Base-by-base conservation (phyloP, 2,329 filamentous ascomycete genomes). In the Fusarium burgessii region DNA sequence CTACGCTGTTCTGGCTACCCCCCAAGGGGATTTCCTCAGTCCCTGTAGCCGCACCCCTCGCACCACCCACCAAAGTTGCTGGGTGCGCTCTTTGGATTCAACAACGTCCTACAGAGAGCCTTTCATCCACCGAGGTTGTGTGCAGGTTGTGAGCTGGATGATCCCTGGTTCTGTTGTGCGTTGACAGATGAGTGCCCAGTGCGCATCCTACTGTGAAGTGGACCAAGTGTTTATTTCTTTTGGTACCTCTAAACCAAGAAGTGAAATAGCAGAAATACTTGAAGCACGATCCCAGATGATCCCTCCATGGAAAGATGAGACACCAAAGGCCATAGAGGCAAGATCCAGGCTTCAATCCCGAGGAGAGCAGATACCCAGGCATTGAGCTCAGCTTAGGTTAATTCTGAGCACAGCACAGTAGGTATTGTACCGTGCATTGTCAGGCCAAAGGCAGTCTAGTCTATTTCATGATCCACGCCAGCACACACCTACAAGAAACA, bases 1-100 rank as follows among this genome's bases (percentile, higher is more conserved):
- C 74, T 74, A 80, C 78, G 43, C 72, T 78, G 78, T 72, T 79
- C 65, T 70, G 74, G 62, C 62, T 77, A 78, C 77, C 69, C 78
- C 76, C 70, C 70, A 70, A 43, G 57, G 43, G 50, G 47, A 29
- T 18, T n/a, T 35, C 36, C 58, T 55, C 38, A 49, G 42, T 50
- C 62, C 76, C 66, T 73, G 74, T 68, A 55, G 54, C 54, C 71
- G 74, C 74, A 72, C 77, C 71, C 72, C 72, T 74, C 66, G 71
- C 67, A 72, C 70, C 71, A 71, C 67, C 66, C 73, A 75, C 72
- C 74, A 65, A 69, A 46, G 50, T 64, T 67, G 63, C 58, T 59
- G 27, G 43, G 61, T 59, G 43, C 51, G 58, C 67, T 76, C 58
- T 74, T 73, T 51, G 36, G 47, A 20, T 51, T 27, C 14, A 25